phyloP scores from a whole-genome alignment of 805 yeast genomes.

The Tetrapisispora fleetii region DNA sequence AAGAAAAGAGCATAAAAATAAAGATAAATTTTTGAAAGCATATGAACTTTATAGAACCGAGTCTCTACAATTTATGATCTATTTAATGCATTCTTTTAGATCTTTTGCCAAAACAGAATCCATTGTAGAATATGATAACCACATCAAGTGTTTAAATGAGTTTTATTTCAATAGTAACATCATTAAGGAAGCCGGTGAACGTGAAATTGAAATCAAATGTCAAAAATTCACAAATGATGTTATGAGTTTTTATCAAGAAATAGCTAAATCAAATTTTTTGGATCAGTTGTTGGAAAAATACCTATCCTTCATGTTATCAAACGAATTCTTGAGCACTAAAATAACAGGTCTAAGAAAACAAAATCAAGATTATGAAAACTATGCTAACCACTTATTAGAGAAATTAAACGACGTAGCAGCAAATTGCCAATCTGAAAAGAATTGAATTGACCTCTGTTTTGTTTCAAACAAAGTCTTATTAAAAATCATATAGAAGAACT shows the following conservation, averaged over 20 bases:
- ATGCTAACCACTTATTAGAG: constrained; percentile 8
- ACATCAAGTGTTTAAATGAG: constrained; percentile 11
- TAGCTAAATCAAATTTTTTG: constrained; percentile 15
- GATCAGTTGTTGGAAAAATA: constrained; percentile 19
- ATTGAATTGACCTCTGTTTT: background rate
- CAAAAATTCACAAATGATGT: background rate
- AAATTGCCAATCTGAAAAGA: background rate
- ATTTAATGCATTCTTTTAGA: constrained; percentile 19
- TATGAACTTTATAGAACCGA: constrained; percentile 16
- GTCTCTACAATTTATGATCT: constrained; percentile 23
- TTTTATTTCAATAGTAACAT: background rate
- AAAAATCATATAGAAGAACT: no score
- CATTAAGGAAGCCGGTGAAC: constrained; percentile 2
- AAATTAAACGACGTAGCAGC: constrained; percentile 3
- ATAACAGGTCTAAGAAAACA: constrained; percentile 14
- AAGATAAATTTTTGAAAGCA: constrained; percentile 11
- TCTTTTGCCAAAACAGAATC: constrained; percentile 13
- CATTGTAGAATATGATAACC: constrained; percentile 11
- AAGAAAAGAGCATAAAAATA: constrained; percentile 11
- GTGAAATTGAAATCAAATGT: constrained; percentile 3
- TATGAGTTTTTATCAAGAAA: constrained; percentile 11
- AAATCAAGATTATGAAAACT: constrained; percentile 9
- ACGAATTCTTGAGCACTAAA: constrained; percentile 16
- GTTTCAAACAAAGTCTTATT: no score
- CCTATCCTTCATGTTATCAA: constrained; percentile 15